Percentiles rank a stretch among this genome's conserved stretches.
Conservation (phyloP, 441 rosid species). For the Adansonia madagascariensis region DNA sequence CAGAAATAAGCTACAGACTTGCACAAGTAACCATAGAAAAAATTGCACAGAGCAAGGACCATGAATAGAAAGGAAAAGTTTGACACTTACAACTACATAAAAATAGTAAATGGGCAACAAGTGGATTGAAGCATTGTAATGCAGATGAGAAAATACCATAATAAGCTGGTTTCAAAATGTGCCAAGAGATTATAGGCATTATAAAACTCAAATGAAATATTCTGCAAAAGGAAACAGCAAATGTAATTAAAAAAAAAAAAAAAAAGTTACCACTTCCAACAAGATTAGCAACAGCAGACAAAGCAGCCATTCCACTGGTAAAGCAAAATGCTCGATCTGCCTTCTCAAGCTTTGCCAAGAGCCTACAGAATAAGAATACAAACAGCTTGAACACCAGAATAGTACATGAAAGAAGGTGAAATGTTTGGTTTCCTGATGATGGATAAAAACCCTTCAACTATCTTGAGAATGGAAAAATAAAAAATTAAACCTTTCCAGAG, state of each 20-base stretch:
- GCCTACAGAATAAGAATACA: slow-evolving; percentile 47
- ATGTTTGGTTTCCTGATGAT: background rate
- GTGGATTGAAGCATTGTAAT: background rate
- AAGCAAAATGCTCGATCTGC: slow-evolving; percentile 96
- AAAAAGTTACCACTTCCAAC: slow-evolving; percentile 57
- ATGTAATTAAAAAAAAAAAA: background rate
- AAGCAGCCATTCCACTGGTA: slow-evolving; percentile 99
- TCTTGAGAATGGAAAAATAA: background rate
- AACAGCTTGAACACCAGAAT: background rate
- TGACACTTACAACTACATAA: background rate
- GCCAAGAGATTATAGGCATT: background rate
- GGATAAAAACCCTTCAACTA: slow-evolving; percentile 12
- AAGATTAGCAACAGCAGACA: slow-evolving; percentile 78
- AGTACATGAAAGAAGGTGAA: background rate
- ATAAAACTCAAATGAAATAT: background rate
- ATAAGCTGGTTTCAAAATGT: background rate
- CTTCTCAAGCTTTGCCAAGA: slow-evolving; percentile 91
- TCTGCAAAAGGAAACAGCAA: background rate
- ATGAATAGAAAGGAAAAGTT: background rate
- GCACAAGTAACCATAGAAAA: background rate
- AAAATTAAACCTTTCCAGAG: slow-evolving; percentile 66
- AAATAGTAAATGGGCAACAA: background rate
- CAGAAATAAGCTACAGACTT: slow-evolving; percentile 6
- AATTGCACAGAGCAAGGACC: background rate
- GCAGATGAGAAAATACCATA: background rate